Evolutionary conservation across 1,284 basidiomycete genomes (phyloP), one percentile per base, ranked within the genome.

Genomic region (Thelephora terrestris): DNA sequence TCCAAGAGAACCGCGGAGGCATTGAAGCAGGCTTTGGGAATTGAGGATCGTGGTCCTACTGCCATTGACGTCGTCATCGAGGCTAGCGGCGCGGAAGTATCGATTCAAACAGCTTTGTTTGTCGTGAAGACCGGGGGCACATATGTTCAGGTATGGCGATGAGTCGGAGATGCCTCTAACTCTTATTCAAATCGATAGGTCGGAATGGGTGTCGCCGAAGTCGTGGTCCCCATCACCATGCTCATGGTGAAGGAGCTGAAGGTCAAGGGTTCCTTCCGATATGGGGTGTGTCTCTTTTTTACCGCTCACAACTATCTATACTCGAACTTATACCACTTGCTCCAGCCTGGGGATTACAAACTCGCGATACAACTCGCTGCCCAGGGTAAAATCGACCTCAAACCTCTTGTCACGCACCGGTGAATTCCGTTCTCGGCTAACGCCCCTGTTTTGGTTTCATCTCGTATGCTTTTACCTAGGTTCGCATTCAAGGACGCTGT

Each of bases 371-470:
- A 86, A 18, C 76, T 96, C 36, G 86, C 85, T 32, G 70, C 83
- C 10, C 76, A 76, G 52, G 89, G 89, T 43, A 83, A 85, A 61
- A 78, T 96, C 59, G 74, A 95, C 66, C 73, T 96, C 55, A 92
- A 88, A 66, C 85, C 90, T 12, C 74, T 97, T 36, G 87, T 96
- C 46, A 91, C 92, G 5, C 90, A 93, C 63, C 75, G 91, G 80
- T 85, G 63, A 58, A 67, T 62, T 55, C 45, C 24, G 40, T 37
- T 21, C 24, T 37, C 43, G 29, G 34, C 35, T 25, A n/a, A 27
- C 4, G 4, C 25, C 16, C 47, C 55, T 35, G 46, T 35, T 32
- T 27, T 37, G 9, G 32, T 12, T 24, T 20, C 18, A 32, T 14
- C 3, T 34, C 42, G 46, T 25, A 58, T 64, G 3, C 74, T 71